These are phyloP conservation scores for Nemania diffusa DNA, from an alignment of 2,329 filamentous ascomycete species.

Conservation along the genomic window DNA sequence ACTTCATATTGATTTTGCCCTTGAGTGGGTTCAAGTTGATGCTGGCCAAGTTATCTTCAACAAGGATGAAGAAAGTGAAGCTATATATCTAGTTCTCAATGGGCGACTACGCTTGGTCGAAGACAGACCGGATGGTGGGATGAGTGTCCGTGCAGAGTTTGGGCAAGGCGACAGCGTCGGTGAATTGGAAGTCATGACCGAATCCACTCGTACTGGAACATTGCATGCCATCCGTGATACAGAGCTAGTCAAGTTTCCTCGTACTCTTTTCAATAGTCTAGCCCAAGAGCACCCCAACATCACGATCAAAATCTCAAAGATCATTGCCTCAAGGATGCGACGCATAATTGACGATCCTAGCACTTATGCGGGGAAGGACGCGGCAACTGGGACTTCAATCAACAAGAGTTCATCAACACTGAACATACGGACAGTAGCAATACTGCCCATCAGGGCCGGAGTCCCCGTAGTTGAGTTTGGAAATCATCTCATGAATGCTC, in stretches of 20 bases:
- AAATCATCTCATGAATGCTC: conserved; percentile 85
- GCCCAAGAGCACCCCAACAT: conserved; percentile 97
- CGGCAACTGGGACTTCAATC: conserved; percentile 65
- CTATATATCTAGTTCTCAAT: conserved; percentile 97
- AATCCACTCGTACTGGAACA: conserved; percentile 88
- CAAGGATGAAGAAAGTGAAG: conserved; percentile 93
- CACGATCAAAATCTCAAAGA: conserved; percentile 98
- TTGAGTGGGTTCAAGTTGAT: conserved; percentile 98
- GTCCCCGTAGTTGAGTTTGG: conserved; percentile 96
- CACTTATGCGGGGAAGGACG: conserved; percentile 72
- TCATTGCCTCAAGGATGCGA: conserved; percentile 95
- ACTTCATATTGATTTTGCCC: conserved; percentile 95
- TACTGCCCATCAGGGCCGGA: conserved; percentile 89
- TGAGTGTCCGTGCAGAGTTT: conserved; percentile 89
- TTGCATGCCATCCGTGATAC: conserved; percentile 96
- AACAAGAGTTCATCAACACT: conserved; percentile 84
- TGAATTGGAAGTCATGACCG: conserved; percentile 95
- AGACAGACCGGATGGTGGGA: conserved; percentile 81
- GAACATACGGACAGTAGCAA: conserved; percentile 91
- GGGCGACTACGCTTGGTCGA: conserved; percentile 87
- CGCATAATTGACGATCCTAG: conserved; percentile 85
- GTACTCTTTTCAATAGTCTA: conserved; percentile 95
- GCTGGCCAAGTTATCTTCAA: conserved; percentile 95
- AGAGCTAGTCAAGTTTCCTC: conserved; percentile 94
- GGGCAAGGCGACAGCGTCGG: conserved; percentile 98